Evolutionary conservation across 768 basidiomycete genomes (phyloP), one percentile per base, ranked within the genome.

Genomic region (Hemileccinum rubropunctum): DNA sequence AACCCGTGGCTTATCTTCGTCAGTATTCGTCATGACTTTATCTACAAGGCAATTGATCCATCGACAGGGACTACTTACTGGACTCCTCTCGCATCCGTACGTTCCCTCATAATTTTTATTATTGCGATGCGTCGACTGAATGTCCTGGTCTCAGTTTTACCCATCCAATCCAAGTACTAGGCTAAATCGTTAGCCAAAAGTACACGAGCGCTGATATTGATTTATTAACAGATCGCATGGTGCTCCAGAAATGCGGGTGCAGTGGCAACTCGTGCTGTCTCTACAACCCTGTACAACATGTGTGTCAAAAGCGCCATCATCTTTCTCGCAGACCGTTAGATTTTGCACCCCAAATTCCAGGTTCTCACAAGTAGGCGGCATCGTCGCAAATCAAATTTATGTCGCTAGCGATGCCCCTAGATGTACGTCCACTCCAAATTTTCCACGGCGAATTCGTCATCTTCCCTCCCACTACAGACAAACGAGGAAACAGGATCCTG

Each of bases 231-330:
- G 68, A 77, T 81, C 7, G 79, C 65, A 18, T 83, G 79, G 81
- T 79, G 77, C 55, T 82, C 81, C 13, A 74, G 79, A 21, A 83
- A 83, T 51, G 71, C 80, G 0, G 81, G 81, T 26, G 78, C 73
- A 2, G 82, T 83, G 8, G 79, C 81, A 5, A 79, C 77, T 48
- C 71, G 81, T 13, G 82, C 81, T 0, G 79, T 82, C 42, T 81
- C 79, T 42, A 79, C 79, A 0, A 81, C 81, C 1, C 39, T 82
- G 42, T 82, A 81, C 54, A 82, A 82, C 59, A 82, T 81, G 79
- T 71, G 12, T 21, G 45, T 35, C 13, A 12, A 23, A 23, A 6
- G 23, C 23, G 23, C 34, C 34, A 12, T 15, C 35, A 9, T 36
- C 13, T n/a, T 36, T 17, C 17, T 36, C 17, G 4, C 17, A 36